A percentile compares a stretch with the other conserved stretches of the same genome.
These are phyloP conservation scores for Chaetomium fimeti DNA, from an alignment of 495 filamentous ascomycete species.

Conservation along the genomic window DNA sequence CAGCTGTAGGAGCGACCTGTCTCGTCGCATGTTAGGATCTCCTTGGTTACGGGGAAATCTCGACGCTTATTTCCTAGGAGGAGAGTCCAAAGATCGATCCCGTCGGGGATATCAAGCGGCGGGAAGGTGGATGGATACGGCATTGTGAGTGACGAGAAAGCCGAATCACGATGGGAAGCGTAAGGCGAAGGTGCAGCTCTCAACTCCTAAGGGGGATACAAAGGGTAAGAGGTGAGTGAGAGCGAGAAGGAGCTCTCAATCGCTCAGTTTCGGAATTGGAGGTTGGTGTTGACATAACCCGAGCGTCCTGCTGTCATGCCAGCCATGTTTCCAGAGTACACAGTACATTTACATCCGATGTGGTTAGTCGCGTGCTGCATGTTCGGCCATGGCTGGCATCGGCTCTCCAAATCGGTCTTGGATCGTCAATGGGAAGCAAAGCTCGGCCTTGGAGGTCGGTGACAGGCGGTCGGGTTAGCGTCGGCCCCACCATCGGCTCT, in stretches of 20 bases:
- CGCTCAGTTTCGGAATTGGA: not conserved
- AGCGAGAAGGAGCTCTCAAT: not conserved
- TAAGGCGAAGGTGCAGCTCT: too few species aligned
- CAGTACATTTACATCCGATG: not conserved
- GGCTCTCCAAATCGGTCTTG: conserved; percentile 16
- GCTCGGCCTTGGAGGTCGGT: not conserved
- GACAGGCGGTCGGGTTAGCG: conserved; percentile 19
- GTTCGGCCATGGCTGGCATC: conserved; percentile 26
- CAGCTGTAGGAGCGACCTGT: conserved; percentile 74
- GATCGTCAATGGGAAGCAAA: too few species aligned
- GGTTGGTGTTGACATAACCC: not conserved
- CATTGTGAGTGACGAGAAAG: conserved; percentile 42
- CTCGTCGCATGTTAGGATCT: conserved; percentile 75
- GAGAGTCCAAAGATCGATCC: conserved; percentile 68
- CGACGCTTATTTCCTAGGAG: conserved; percentile 51
- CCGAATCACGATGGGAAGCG: too few species aligned
- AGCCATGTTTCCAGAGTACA: not conserved
- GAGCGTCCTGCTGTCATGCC: too few species aligned
- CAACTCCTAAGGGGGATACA: too few species aligned
- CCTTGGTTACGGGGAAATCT: conserved; percentile 39
- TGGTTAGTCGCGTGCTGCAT: not conserved
- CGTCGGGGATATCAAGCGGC: conserved; percentile 58
- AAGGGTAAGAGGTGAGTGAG: not conserved
- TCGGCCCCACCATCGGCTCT: conserved; percentile 17
- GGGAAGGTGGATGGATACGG: conserved; percentile 57